Base-by-base conservation (phyloP, 768 basidiomycete species). In the Macrocybe gigantea region DNA sequence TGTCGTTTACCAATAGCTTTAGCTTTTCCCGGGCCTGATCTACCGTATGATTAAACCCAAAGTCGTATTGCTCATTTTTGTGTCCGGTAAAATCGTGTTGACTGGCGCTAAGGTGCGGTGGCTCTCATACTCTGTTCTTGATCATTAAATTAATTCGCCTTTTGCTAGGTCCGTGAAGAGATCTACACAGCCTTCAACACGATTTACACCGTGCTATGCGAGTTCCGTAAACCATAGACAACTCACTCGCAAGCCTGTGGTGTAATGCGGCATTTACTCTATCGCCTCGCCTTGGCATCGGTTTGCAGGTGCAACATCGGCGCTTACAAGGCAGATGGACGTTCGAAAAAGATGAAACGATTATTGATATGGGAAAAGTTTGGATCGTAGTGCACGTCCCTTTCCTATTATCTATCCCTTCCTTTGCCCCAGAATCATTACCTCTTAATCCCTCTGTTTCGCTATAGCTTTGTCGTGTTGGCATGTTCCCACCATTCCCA, bases 41-140 rank as follows among this genome's bases (percentile, higher is more conserved):
- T 98, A 99, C 62, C 89, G 95, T 57, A 98, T 98, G 96, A 88
- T 97, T 71, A 96, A 97, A 68, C 96, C 96, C 6, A 99, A 99
- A 71, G 96, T 99, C 54, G 96, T 99, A 36, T 73, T 99, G 37
- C 78, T 99, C 44, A 98, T 99, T 60, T 99, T 99, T 70, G 96
- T 98, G 9, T 97, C 94, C 22, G 96, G 96, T 32, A 99, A 98
- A 76, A 98, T 98, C 58, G 96, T 99, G 49, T 71, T 99, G 63
- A 98, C 96, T 29, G 96, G 96, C 64, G 96, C 96, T 32, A 99
- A 99, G 86, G 96, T 94, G 70, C 77, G 66, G 58, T 52, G 58
- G 43, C 56, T 55, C 49, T 56, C 49, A 59, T 41, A 48, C 49
- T 42, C 44, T 30, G 44, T 49, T 61, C 55, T 22, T 54, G 44